These are phyloP conservation scores for Rossbeevera mucosa DNA, from an alignment of 768 basidiomycete species.

Conservation along the genomic window DNA sequence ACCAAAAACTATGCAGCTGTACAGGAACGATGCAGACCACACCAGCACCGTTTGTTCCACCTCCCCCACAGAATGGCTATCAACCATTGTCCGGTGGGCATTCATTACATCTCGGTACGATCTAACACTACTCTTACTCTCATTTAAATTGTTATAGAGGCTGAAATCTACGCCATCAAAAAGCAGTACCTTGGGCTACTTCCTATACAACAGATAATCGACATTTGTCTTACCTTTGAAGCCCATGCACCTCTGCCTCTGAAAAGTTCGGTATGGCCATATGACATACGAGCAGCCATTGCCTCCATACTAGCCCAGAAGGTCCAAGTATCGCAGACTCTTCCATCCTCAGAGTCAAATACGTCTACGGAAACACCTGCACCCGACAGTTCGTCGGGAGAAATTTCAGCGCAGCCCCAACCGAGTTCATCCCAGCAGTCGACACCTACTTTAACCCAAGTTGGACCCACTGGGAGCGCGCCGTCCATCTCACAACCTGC, in stretches of 20 bases:
- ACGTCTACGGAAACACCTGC: slow-evolving; percentile 9
- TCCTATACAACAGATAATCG: slow-evolving; percentile 67
- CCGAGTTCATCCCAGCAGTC: slow-evolving; percentile 17
- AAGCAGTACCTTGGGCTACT: slow-evolving; percentile 67
- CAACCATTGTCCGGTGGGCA: slow-evolving; percentile 34
- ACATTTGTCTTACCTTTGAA: slow-evolving; percentile 72
- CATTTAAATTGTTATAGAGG: slow-evolving; percentile 34
- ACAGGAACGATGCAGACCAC: slow-evolving; percentile 57
- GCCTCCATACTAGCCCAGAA: slow-evolving; percentile 40
- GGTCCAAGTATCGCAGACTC: slow-evolving; percentile 21
- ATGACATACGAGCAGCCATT: slow-evolving; percentile 62
- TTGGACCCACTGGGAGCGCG: slow-evolving; percentile 19
- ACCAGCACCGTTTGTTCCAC: slow-evolving; percentile 35
- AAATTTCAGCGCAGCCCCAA: slow-evolving; percentile 14
- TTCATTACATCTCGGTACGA: slow-evolving; percentile 22
- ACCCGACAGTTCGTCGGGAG: slow-evolving; percentile 12
- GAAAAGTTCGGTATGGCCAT: slow-evolving; percentile 68
- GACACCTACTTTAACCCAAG: slow-evolving; percentile 22
- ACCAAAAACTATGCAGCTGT: slow-evolving; percentile 68
- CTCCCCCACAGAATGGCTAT: slow-evolving; percentile 34
- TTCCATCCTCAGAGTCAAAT: slow-evolving; percentile 11
- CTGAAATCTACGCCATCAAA: slow-evolving; percentile 55
- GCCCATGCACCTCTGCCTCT: slow-evolving; percentile 61
- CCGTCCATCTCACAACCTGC: slow-evolving; percentile 17
- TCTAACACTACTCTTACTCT: slow-evolving; percentile 12